Percentiles rank a stretch among this genome's conserved stretches.
phyloP scores from a whole-genome alignment of 148 eudicot genomes.

The Beta vulgaris region DNA sequence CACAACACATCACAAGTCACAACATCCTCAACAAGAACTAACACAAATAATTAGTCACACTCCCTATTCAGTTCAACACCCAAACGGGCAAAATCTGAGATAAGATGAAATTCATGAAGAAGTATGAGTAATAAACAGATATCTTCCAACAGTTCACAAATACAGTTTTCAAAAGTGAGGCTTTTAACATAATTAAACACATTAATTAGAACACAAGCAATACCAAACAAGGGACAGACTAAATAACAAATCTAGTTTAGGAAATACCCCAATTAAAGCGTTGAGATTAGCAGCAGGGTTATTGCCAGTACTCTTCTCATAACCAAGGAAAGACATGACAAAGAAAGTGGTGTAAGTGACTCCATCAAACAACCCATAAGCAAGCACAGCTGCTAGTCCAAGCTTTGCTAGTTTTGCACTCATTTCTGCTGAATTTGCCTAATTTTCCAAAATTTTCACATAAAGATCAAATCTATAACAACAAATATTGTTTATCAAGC shows the following conservation, averaged over 20 bases:
- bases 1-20: too few species aligned
- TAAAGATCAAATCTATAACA: slow-evolving; percentile 20
- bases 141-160: too few species aligned
- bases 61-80: too few species aligned
- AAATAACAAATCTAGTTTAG: neutral
- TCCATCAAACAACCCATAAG: slow-evolving; percentile 53
- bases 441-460: slow-evolving; percentile 13
- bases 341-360: slow-evolving; percentile 60
- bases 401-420: slow-evolving; percentile 49
- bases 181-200: too few species aligned
- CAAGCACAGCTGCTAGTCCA: slow-evolving; percentile 50
- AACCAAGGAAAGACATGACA: slow-evolving; percentile 54
- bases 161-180: too few species aligned
- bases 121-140: too few species aligned
- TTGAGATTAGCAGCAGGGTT: slow-evolving; percentile 64
- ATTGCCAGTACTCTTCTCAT: slow-evolving; percentile 60
- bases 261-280: slow-evolving; percentile 49
- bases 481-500: neutral
- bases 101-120: too few species aligned
- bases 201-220: too few species aligned
- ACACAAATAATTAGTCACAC: too few species aligned
- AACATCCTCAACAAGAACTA: too few species aligned
- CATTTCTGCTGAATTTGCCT: slow-evolving; percentile 57
- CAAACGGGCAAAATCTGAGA: too few species aligned
- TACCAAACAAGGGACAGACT: too few species aligned